Evolutionary conservation across 2,329 filamentous ascomycete genomes (phyloP).

Genomic region (Simplicillium sp.): DNA sequence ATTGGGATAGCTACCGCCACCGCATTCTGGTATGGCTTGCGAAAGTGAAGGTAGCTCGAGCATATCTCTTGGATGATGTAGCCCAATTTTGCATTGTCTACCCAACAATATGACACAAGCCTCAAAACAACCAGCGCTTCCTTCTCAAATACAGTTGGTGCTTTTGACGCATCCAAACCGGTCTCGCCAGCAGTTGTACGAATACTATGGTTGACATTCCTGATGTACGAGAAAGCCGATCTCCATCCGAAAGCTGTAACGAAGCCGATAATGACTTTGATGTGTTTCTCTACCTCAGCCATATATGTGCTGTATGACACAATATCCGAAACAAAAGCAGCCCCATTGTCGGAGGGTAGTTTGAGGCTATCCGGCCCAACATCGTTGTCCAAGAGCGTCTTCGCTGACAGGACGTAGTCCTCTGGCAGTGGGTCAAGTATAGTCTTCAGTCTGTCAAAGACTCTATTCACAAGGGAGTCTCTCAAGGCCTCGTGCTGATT

Average conservation of each 20-base stretch:
- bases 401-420: constrained; percentile 43
- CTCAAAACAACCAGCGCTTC: constrained; percentile 44
- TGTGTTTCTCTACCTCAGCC: constrained; percentile 41
- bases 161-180: constrained; percentile 22
- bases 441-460: constrained; percentile 45
- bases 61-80: constrained; percentile 56
- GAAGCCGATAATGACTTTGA: constrained; percentile 52
- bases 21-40: constrained; percentile 53
- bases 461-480: constrained; percentile 39
- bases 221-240: constrained; percentile 48
- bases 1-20: constrained; percentile 53
- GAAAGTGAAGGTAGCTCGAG: constrained; percentile 57
- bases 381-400: constrained; percentile 46
- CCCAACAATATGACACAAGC: constrained; percentile 54
- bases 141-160: constrained; percentile 39
- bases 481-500: constrained; percentile 25
- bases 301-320: constrained; percentile 22
- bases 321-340: neutral
- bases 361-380: constrained; percentile 19
- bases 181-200: constrained; percentile 32
- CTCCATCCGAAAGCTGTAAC: constrained; percentile 56
- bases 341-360: neutral
- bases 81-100: constrained; percentile 52
- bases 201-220: constrained; percentile 39
- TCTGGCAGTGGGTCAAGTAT: constrained; percentile 52